These are phyloP conservation scores for Sporopachydermia quercuum DNA, from an alignment of 805 yeast species.

Conservation along the genomic window DNA sequence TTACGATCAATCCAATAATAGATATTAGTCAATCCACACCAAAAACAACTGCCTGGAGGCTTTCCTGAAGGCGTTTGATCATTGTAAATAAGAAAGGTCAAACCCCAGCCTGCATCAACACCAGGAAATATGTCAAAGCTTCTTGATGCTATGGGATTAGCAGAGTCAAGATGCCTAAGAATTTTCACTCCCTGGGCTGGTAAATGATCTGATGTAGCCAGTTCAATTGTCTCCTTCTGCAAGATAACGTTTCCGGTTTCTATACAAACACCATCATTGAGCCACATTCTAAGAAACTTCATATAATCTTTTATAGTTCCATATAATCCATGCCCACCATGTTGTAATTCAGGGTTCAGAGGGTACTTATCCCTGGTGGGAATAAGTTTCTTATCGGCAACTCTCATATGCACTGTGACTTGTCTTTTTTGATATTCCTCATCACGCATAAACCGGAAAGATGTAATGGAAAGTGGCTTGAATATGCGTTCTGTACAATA, in stretches of 20 bases:
- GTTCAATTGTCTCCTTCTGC: conserved; percentile 18
- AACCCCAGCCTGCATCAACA: conserved; percentile 18
- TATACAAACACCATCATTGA: conserved; percentile 27
- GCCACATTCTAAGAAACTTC: conserved; percentile 23
- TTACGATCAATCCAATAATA: conserved; percentile 27
- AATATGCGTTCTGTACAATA: conserved; percentile 17
- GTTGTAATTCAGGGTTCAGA: conserved; percentile 14
- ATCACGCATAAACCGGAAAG: conserved; percentile 15
- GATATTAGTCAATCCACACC: conserved; percentile 27
- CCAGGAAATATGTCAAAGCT: conserved; percentile 12
- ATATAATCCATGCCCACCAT: conserved; percentile 31
- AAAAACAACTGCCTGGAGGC: conserved; percentile 20
- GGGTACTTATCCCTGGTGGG: conserved; percentile 9
- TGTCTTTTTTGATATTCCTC: conserved; percentile 10
- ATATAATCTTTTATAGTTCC: conserved; percentile 26
- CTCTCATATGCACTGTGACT: conserved; percentile 14
- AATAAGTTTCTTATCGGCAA: conserved; percentile 9
- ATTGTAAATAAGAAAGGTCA: conserved; percentile 18
- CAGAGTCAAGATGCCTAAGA: conserved; percentile 9
- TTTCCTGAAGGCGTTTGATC: conserved; percentile 20
- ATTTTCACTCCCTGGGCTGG: conserved; percentile 15
- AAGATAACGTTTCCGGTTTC: conserved; percentile 20
- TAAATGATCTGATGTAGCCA: conserved; percentile 21
- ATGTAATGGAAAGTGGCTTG: conserved; percentile 18
- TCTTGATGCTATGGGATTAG: conserved; percentile 8